phyloP scores from a whole-genome alignment of 2,329 filamentous ascomycete genomes.

The Cytospora piceae region DNA sequence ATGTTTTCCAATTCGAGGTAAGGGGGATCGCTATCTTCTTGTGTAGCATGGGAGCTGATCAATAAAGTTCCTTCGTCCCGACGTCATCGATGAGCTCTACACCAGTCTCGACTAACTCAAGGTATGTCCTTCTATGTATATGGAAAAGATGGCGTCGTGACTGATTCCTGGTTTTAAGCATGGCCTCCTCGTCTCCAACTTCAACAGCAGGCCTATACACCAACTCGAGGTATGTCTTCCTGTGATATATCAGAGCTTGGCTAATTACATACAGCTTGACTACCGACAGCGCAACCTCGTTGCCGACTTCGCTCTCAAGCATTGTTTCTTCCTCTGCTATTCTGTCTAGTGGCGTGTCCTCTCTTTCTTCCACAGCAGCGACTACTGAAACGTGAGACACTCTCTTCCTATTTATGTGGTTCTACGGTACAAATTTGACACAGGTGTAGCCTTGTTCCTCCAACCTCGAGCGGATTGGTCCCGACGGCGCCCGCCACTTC shows the following conservation, averaged over 20 bases:
- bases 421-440: constrained; percentile 32
- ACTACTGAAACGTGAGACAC: constrained; percentile 24
- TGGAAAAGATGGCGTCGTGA: neutral
- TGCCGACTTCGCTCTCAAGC: neutral
- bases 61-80: neutral
- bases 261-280: constrained; percentile 17
- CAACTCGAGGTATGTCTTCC: constrained; percentile 23
- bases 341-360: neutral
- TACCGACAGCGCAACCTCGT: neutral
- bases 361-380: neutral
- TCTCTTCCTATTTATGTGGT: neutral
- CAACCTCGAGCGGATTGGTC: constrained; percentile 18
- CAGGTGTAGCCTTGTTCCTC: constrained; percentile 27
- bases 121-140: neutral
- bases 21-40: neutral
- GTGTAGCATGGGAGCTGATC: neutral
- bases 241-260: neutral
- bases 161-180: constrained; percentile 1
- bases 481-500: constrained; percentile 7
- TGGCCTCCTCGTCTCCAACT: constrained; percentile 3
- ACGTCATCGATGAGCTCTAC: constrained; percentile 2
- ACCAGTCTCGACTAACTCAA: neutral
- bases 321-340: constrained; percentile 1
- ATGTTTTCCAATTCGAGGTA: constrained; percentile 21
- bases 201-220: neutral